Conservation (phyloP, 2,329 filamentous ascomycete genomes). For the Tolypocladium endophyticum region DNA sequence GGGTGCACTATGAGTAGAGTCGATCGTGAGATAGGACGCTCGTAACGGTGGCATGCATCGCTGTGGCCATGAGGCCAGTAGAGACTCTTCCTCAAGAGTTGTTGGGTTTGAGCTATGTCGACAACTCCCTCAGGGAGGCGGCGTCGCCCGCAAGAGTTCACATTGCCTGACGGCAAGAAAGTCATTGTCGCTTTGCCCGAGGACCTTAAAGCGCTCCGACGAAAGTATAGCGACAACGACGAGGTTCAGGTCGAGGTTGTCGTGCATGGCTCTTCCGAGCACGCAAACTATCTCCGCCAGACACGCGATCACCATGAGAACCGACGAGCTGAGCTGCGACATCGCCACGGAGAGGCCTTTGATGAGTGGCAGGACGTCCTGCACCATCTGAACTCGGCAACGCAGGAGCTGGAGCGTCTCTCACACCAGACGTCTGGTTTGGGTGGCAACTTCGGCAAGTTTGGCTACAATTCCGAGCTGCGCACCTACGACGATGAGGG, state of each 20-base stretch:
- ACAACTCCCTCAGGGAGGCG: conserved; percentile 11
- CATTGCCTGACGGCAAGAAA: conserved; percentile 42
- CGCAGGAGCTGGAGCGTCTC: conserved; percentile 40
- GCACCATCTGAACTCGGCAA: conserved; percentile 40
- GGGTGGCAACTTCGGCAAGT: conserved; percentile 52
- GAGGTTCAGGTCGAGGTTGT: conserved; percentile 40
- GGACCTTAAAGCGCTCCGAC: conserved; percentile 36
- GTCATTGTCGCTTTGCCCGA: conserved; percentile 48
- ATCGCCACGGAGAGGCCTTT: conserved; percentile 38
- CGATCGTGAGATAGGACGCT: neutral
- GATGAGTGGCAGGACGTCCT: conserved; percentile 47
- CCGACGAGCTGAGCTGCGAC: conserved; percentile 32
- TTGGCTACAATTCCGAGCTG: conserved; percentile 50
- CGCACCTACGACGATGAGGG: conserved; percentile 30
- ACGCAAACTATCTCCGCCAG: conserved; percentile 33
- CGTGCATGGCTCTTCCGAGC: conserved; percentile 43
- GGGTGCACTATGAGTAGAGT: neutral
- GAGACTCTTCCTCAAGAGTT: neutral
- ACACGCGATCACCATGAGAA: conserved; percentile 43
- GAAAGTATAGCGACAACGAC: conserved; percentile 25
- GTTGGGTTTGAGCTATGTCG: conserved; percentile 7
- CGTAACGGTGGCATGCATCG: neutral
- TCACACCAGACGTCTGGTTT: conserved; percentile 43
- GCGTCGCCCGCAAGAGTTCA: conserved; percentile 38
- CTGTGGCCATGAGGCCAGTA: neutral